Evolutionary conservation across 139 green algal genomes (phyloP).

Genomic region (Chlamydomonas schloesseri): DNA sequence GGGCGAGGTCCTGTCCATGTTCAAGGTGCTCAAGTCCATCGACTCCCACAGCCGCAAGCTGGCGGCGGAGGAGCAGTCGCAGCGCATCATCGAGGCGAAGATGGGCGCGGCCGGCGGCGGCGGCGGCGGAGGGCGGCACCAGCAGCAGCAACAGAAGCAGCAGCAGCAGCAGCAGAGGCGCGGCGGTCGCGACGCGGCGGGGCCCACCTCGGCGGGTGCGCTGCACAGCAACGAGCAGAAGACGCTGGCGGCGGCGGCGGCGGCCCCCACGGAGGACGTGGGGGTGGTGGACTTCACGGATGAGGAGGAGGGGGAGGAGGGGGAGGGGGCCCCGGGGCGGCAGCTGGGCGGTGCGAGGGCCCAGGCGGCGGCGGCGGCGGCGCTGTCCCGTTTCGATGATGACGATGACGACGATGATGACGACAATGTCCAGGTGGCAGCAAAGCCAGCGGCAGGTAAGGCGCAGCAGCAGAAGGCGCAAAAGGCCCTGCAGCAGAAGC

Average conservation of each 20-base stretch:
- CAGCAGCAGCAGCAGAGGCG: background rate
- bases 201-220: too few species aligned
- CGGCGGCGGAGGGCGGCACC: background rate
- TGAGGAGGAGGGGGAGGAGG: background rate
- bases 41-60: background rate
- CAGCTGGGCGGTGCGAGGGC: too few species aligned
- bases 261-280: background rate
- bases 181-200: background rate
- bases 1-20: conserved; percentile 34
- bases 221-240: too few species aligned
- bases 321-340: background rate
- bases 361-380: too few species aligned
- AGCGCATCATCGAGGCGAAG: background rate
- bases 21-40: conserved; percentile 43
- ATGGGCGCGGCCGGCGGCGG: background rate
- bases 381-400: background rate
- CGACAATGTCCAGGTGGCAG: background rate
- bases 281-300: conserved; percentile 24
- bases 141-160: background rate
- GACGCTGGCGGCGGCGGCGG: too few species aligned
- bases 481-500: too few species aligned
- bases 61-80: background rate
- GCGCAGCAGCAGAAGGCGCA: background rate
- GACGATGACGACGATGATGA: background rate
- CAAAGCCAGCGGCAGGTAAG: too few species aligned